Evolutionary conservation across 2,329 filamentous ascomycete species (phyloP).

Genomic region (Anthostomella pinea): DNA sequence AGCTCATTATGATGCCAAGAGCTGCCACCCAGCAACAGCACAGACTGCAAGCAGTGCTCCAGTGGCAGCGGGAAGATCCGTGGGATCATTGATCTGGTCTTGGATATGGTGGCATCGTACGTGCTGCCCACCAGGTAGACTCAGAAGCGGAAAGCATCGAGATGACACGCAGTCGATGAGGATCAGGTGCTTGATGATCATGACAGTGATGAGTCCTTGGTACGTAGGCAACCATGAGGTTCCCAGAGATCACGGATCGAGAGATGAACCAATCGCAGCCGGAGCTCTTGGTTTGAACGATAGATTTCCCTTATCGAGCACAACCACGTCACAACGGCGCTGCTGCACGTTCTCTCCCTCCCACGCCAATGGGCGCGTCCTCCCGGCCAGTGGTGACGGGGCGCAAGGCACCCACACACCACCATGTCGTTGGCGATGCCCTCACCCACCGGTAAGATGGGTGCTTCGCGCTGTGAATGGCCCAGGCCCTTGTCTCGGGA

Average conservation of each 20-base stretch:
- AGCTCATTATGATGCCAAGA: background rate
- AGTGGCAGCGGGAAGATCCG: conserved; percentile 2
- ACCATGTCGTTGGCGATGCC: conserved; percentile 22
- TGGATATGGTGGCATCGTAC: conserved; percentile 1
- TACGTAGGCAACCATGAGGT: too few relatives aligned
- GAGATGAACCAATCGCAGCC: conserved; percentile 18
- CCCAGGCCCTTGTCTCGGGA: conserved; percentile 1
- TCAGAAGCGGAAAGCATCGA: conserved; percentile 20
- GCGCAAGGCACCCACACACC: conserved; percentile 20
- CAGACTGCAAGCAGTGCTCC: background rate
- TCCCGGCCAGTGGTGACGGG: conserved; percentile 18
- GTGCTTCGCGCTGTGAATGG: conserved; percentile 4
- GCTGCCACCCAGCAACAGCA: background rate
- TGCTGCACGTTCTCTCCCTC: conserved; percentile 19
- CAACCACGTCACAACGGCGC: conserved; percentile 29
- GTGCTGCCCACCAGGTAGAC: conserved; percentile 3
- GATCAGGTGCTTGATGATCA: conserved; percentile 26
- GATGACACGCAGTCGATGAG: conserved; percentile 32
- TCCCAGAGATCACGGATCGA: conserved; percentile 23
- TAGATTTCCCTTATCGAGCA: conserved; percentile 24
- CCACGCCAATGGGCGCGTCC: conserved; percentile 18
- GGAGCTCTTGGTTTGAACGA: conserved; percentile 7
- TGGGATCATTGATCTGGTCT: background rate
- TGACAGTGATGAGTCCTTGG: too few relatives aligned
- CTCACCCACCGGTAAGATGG: conserved; percentile 21